A percentile compares a stretch with the other conserved stretches of the same genome.
Conservation (phyloP, 192 early-diverging fungal genomes). For the Coemansia guatemalensis region DNA sequence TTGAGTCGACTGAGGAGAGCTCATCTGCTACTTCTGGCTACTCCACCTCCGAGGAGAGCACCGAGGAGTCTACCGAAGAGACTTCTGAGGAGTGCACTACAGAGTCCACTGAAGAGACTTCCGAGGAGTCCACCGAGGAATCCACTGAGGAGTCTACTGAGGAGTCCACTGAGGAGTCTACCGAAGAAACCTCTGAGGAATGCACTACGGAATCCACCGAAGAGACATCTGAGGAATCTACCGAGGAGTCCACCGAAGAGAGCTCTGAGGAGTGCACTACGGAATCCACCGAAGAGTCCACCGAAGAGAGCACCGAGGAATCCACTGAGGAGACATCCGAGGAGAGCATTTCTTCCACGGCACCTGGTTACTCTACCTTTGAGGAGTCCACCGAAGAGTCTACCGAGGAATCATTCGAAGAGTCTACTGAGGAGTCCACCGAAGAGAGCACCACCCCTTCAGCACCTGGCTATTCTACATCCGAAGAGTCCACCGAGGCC, state of each 20-base stretch:
- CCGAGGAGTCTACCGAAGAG: conserved; percentile 9
- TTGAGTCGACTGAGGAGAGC: too few relatives aligned
- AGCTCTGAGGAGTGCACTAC: conserved; percentile 10
- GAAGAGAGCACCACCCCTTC: conserved; percentile 10
- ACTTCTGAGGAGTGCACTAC: conserved; percentile 6
- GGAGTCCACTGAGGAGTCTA: conserved; percentile 5
- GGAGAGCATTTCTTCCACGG: conserved; percentile 10
- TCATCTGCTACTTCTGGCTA: too few relatives aligned
- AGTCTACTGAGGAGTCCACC: conserved; percentile 2
- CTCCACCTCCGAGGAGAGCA: conserved; percentile 14
- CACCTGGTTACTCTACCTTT: conserved; percentile 1
- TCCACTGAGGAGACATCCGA: conserved; percentile 10
- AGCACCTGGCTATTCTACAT: conserved; percentile 10
- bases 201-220: conserved; percentile 7
- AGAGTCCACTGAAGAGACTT: conserved; percentile 11
- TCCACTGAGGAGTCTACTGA: conserved; percentile 12
- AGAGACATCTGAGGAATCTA: conserved; percentile 14
- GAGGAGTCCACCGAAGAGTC: conserved; percentile 14
- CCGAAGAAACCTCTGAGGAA: conserved; percentile 15
- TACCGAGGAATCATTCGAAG: neutral
- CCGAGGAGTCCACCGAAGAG: conserved; percentile 19
- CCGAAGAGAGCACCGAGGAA: conserved; percentile 10
- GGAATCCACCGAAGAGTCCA: conserved; percentile 15
- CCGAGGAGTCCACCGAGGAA: conserved; percentile 10
- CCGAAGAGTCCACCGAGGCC: conserved; percentile 22